These are phyloP conservation scores for Ophiostoma triangulosporum DNA, from an alignment of 2,329 filamentous ascomycete genomes.

Conservation along the genomic window DNA sequence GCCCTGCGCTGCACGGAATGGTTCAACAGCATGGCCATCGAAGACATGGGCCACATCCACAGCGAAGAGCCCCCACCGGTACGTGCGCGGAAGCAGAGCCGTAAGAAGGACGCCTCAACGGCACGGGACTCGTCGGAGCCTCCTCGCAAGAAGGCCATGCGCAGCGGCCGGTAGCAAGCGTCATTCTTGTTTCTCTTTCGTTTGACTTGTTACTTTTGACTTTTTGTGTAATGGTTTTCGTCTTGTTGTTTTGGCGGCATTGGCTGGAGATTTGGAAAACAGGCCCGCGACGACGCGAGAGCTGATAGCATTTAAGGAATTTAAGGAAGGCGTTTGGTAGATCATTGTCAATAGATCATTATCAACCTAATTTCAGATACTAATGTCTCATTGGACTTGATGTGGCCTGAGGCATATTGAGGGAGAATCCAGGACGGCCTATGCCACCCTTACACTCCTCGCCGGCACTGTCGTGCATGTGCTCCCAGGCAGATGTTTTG, in stretches of 20 bases:
- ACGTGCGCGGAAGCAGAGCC: conserved; percentile 36
- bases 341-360: no score
- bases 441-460: no score
- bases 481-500: no score
- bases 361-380: no score
- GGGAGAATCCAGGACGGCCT: no score
- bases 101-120: conserved; percentile 33
- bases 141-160: conserved; percentile 15
- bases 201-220: not conserved
- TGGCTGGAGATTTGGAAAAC: not conserved
- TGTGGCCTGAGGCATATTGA: no score
- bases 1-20: conserved; percentile 38
- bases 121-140: conserved; percentile 14
- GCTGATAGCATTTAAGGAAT: not conserved
- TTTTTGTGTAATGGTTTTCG: not conserved
- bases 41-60: conserved; percentile 44
- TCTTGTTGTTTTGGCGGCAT: not conserved
- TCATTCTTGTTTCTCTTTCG: not conserved
- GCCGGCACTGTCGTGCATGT: no score
- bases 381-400: no score
- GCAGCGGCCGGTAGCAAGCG: not conserved
- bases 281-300: not conserved
- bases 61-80: conserved; percentile 40
- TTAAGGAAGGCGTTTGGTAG: not conserved
- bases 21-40: conserved; percentile 43